Conservation (phyloP, 2,329 filamentous ascomycete genomes). For the Colletotrichum musae region DNA sequence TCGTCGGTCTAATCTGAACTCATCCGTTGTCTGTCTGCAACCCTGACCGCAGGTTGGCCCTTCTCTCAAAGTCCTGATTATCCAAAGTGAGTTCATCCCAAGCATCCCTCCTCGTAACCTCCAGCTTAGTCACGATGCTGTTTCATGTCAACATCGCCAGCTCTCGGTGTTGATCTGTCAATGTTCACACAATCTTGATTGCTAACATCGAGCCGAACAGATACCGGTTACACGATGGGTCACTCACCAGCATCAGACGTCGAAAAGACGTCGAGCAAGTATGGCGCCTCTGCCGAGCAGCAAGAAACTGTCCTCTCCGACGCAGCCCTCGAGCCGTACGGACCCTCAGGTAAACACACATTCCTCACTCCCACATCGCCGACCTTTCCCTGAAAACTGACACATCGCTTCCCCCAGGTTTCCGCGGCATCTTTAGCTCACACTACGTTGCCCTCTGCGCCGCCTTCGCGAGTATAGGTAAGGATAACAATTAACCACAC, state of each 20-base stretch:
- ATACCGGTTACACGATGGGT: conserved; percentile 1
- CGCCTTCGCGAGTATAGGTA: conserved; percentile 41
- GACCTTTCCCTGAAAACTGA: background rate
- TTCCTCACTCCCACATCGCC: background rate
- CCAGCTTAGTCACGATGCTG: conserved; percentile 16
- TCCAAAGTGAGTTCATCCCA: conserved; percentile 27
- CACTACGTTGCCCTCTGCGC: conserved; percentile 50
- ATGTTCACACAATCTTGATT: background rate
- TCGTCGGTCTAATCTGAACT: background rate
- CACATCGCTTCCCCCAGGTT: conserved; percentile 41
- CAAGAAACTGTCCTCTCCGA: conserved; percentile 41
- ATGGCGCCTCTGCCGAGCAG: conserved; percentile 42
- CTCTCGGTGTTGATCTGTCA: no score
- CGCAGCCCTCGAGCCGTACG: conserved; percentile 44
- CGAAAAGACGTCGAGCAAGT: conserved; percentile 40
- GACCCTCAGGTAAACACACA: conserved; percentile 43
- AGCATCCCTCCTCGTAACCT: background rate
- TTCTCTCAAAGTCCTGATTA: background rate
- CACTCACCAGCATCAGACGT: conserved; percentile 41
- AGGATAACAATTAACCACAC: no score
- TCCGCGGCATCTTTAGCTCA: conserved; percentile 50
- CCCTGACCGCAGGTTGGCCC: background rate
- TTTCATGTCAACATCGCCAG: conserved; percentile 15
- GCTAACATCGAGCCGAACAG: background rate
- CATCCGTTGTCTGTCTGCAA: background rate